Base-by-base conservation (phyloP, 1,284 basidiomycete species). In the Athelia psychrophila region DNA sequence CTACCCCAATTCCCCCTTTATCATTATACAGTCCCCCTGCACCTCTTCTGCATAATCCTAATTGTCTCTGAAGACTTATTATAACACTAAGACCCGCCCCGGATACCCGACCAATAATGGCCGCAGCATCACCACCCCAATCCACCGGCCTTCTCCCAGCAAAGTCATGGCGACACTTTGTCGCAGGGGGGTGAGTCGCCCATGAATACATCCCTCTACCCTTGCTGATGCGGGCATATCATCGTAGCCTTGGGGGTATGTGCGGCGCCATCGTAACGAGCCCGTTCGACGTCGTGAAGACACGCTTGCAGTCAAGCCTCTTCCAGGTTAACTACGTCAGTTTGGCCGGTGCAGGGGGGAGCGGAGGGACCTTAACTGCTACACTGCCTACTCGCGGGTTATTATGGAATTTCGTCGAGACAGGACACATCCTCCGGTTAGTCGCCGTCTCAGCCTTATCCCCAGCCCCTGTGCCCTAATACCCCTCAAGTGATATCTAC, bases 281-380 rank as follows among this genome's bases (percentile, higher is more conserved):
- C 33, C 96, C 96, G 0, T 95, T 99, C 60, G 96, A 99, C 69
- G 93, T 99, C 24, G 95, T 99, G 60, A 99, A 99, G 73, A 99
- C 97, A 24, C 86, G 96, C 3, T 76, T 99, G 10, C 96, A 99
- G 71, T 97, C 94, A 0, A 88, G 89, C 70, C 73, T 98, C 36
- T 98, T 95, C 68, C 77, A 78, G 46, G 79, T 85, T 60, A 83
- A 81, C 54, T 77, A 78, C 46, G 58, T 74, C 5, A 72, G 76
- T 5, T 68, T 73, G 19, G 65, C 76, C 5, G 64, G 76, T 5
- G 63, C 76, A 2, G 65, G 76, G 12, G 70, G 76, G 18, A 72
- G 76, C 20, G 74, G 72, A 2, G 76, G 67, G 19, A 19, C 74
- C 76, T 6, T 30, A 13, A 13, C n/a, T n/a, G n/a, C 27, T 13